Conservation (phyloP, 306 rosid genomes). For the Quercus agrifolia region DNA sequence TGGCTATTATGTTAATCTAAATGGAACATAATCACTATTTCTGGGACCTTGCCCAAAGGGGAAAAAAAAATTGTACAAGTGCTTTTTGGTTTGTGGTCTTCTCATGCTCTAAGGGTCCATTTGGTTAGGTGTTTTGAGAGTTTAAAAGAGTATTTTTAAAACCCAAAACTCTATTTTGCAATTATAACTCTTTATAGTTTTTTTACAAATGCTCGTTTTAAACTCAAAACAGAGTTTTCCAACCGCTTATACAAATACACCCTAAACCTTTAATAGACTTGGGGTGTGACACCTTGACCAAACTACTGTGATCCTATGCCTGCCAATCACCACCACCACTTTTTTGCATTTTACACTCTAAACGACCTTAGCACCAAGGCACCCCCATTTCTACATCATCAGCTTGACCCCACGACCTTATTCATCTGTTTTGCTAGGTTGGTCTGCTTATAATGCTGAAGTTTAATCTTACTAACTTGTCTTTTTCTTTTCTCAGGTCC, state of each 20-base stretch:
- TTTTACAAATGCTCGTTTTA: too few relatives aligned
- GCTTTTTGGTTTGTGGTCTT: too few relatives aligned
- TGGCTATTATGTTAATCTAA: not conserved
- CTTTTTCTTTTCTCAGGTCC: conserved; percentile 54
- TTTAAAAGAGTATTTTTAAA: too few relatives aligned
- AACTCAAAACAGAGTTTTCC: too few relatives aligned
- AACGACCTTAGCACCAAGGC: not conserved
- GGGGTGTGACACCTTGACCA: not conserved
- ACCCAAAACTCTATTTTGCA: too few relatives aligned
- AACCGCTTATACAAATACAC: too few relatives aligned
- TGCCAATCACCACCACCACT: not conserved
- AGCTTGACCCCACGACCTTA: not conserved
- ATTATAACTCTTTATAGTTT: accelerated
- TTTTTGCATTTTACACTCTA: not conserved
- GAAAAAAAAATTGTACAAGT: too few relatives aligned
- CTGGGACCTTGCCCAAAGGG: not conserved
- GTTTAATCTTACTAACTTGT: not conserved
- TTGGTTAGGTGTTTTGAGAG: too few relatives aligned
- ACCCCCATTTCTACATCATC: not conserved
- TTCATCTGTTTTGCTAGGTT: not conserved
- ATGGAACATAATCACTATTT: not conserved
- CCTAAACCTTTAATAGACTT: too few relatives aligned
- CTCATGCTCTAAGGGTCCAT: too few relatives aligned
- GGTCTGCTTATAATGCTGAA: not conserved
- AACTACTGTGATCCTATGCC: not conserved